phyloP scores from a whole-genome alignment of 371 early-diverging fungal species.

The Apophysomyces ossiformis region DNA sequence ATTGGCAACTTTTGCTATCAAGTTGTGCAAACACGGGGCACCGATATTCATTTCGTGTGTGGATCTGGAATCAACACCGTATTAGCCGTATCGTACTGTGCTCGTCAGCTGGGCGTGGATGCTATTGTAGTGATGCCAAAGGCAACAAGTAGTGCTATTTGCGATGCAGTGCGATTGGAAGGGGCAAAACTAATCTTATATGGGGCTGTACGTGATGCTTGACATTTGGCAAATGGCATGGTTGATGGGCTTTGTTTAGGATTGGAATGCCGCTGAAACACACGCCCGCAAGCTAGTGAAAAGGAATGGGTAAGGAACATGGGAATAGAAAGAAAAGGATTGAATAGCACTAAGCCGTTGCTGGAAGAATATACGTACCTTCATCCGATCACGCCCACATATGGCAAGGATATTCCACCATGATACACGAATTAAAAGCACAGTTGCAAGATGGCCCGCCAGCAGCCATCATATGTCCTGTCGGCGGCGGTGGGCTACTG shows the following conservation, averaged over 20 bases:
- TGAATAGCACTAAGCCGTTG: constrained; percentile 2
- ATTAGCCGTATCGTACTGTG: constrained; percentile 73
- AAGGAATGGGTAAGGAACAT: constrained; percentile 48
- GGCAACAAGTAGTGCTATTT: constrained; percentile 51
- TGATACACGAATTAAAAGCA: constrained; percentile 65
- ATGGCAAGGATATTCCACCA: constrained; percentile 67
- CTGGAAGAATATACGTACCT: constrained; percentile 62
- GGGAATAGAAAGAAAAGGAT: constrained; percentile 9
- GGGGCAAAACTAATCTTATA: constrained; percentile 62
- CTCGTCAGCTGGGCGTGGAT: constrained; percentile 61
- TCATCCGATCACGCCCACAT: constrained; percentile 65
- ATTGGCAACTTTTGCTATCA: constrained; percentile 67
- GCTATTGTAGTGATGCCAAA: constrained; percentile 67
- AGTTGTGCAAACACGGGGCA: constrained; percentile 55
- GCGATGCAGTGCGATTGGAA: constrained; percentile 61
- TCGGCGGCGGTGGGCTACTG: constrained; percentile 75
- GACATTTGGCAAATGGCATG: background rate
- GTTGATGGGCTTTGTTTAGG: constrained; percentile 23
- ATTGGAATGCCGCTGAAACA: constrained; percentile 60
- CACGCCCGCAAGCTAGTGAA: constrained; percentile 58
- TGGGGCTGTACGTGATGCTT: constrained; percentile 41
- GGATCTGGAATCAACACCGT: constrained; percentile 74
- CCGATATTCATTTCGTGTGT: constrained; percentile 60
- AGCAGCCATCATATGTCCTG: constrained; percentile 68
- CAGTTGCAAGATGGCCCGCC: constrained; percentile 65